phyloP scores from a whole-genome alignment of 257 asterid species.

The Solanum commersonii region DNA sequence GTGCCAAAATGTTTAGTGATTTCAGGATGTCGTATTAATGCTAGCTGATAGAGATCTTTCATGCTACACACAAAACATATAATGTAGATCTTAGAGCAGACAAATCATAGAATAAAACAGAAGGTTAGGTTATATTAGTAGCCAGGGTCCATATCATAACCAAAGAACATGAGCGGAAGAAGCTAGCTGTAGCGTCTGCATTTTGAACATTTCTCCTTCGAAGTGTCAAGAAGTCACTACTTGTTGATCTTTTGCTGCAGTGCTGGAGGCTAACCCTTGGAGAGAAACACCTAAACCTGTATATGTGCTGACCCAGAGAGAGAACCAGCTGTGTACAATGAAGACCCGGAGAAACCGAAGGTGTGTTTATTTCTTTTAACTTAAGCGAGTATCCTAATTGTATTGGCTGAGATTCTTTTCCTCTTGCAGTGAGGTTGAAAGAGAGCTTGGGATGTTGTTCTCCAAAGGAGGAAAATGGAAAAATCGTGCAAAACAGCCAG shows the following conservation, averaged over 20 bases:
- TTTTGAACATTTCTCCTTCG: background rate
- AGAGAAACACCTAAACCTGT: conserved; percentile 82
- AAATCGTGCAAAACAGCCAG: conserved; percentile 55
- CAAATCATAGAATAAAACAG: background rate
- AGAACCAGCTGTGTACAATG: conserved; percentile 89
- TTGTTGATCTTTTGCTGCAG: conserved; percentile 24
- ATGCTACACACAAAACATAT: background rate
- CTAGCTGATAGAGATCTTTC: background rate
- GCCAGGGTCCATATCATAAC: background rate
- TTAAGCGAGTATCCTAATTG: background rate
- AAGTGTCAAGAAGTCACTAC: background rate
- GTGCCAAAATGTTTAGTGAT: background rate
- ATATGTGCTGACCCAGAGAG: conserved; percentile 81
- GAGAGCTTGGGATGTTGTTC: conserved; percentile 73
- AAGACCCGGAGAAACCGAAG: conserved; percentile 76
- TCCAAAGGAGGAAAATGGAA: conserved; percentile 55
- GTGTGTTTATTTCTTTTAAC: conserved; percentile 19
- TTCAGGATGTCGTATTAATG: background rate
- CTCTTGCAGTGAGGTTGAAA: conserved; percentile 79
- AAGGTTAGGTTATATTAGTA: background rate
- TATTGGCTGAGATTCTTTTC: conserved; percentile 8
- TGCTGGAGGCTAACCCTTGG: conserved; percentile 94
- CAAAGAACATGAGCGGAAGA: background rate
- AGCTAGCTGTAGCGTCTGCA: background rate
- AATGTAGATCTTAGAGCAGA: background rate